phyloP scores from a whole-genome alignment of 768 basidiomycete genomes.

The Lactarius hatsudake region DNA sequence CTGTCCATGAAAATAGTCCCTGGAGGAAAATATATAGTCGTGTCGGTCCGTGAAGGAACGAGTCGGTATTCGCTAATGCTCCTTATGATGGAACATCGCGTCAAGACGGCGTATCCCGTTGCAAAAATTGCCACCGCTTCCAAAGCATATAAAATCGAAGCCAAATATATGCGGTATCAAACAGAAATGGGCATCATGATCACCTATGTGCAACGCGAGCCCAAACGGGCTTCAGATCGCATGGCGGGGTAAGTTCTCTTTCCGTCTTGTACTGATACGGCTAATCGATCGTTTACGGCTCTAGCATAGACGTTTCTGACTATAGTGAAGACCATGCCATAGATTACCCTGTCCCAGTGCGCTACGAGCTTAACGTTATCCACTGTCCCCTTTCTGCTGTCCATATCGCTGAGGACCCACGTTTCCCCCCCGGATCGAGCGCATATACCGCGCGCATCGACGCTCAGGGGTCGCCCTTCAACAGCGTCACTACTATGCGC shows the following conservation, averaged over 20 bases:
- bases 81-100: conserved; percentile 28
- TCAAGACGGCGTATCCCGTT: conserved; percentile 24
- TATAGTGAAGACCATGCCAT: conserved; percentile 22
- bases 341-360: conserved; percentile 25
- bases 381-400: conserved; percentile 24
- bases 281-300: neutral
- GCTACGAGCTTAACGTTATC: conserved; percentile 23
- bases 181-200: conserved; percentile 25
- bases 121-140: conserved; percentile 16
- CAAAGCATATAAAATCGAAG: conserved; percentile 26
- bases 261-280: neutral
- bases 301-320: conserved; percentile 24
- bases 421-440: conserved; percentile 22
- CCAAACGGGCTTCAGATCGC: conserved; percentile 17
- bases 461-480: conserved; percentile 13
- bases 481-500: conserved; percentile 12
- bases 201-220: conserved; percentile 23
- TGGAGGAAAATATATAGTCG: conserved; percentile 26
- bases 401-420: conserved; percentile 24
- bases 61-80: conserved; percentile 24
- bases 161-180: conserved; percentile 22
- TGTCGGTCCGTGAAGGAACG: conserved; percentile 17
- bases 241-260: conserved; percentile 10
- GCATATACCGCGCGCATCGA: conserved; percentile 20
- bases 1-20: conserved; percentile 28